phyloP scores from a whole-genome alignment of 495 filamentous ascomycete species.

The Penicillium verhagenii region DNA sequence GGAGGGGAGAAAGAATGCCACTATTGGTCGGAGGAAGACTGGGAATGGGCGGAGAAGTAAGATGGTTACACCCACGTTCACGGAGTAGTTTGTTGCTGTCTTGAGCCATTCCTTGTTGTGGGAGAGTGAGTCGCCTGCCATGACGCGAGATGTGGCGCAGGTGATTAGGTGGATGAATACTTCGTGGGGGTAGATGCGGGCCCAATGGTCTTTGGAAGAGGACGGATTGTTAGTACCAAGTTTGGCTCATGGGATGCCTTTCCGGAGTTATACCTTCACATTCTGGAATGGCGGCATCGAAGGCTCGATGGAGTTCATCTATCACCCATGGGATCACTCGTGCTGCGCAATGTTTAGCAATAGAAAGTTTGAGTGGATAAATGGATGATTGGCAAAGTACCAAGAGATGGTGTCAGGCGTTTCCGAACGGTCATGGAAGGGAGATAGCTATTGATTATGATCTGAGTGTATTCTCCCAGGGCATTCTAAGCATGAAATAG shows the following conservation, averaged over 20 bases:
- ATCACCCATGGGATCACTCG: conserved; percentile 29
- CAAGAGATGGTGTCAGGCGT: conserved; percentile 25
- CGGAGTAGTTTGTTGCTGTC: conserved; percentile 51
- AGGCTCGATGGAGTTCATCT: conserved; percentile 29
- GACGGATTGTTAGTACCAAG: not conserved
- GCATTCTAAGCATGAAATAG: conserved; percentile 20
- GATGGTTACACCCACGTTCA: conserved; percentile 42
- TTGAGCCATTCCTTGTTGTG: conserved; percentile 56
- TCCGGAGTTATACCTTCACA: conserved; percentile 20
- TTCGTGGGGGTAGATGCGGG: conserved; percentile 22
- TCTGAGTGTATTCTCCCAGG: conserved; percentile 32
- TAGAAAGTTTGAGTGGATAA: not conserved
- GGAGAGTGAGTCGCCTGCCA: conserved; percentile 53
- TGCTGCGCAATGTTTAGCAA: conserved; percentile 12
- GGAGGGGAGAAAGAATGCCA: conserved; percentile 31
- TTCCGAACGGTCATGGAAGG: conserved; percentile 24
- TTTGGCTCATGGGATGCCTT: not conserved
- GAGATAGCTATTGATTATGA: conserved; percentile 25
- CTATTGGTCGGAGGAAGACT: conserved; percentile 32
- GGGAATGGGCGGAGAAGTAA: conserved; percentile 35
- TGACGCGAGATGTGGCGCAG: conserved; percentile 54
- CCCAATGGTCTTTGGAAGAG: conserved; percentile 20
- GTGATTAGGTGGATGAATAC: conserved; percentile 47
- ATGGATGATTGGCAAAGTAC: conserved; percentile 10
- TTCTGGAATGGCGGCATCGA: conserved; percentile 21